A percentile compares a stretch with the other conserved stretches of the same genome.
phyloP scores from a whole-genome alignment of 345 rosid genomes.

The Heritiera fomes region DNA sequence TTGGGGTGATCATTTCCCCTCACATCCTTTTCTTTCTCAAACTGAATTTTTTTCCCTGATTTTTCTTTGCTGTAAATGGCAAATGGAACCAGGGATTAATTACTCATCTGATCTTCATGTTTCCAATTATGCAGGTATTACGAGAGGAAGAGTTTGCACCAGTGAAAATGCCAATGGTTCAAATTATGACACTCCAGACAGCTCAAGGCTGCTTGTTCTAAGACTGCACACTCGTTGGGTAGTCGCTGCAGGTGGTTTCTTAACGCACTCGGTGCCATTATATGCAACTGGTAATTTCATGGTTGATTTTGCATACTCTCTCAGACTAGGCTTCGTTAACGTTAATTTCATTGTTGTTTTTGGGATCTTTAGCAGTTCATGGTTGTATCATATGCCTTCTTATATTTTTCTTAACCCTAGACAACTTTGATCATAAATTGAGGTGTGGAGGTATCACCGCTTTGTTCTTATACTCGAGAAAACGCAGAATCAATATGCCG shows the following conservation, averaged over 20 bases:
- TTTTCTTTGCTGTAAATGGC: neutral
- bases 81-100: neutral
- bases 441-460: slow-evolving; percentile 89
- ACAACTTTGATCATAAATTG: slow-evolving; percentile 14
- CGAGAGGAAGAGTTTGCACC: slow-evolving; percentile 98
- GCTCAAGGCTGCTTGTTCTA: slow-evolving; percentile 80
- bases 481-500: slow-evolving; percentile 92
- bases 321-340: neutral
- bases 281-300: slow-evolving; percentile 84
- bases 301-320: neutral
- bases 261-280: slow-evolving; percentile 53
- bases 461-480: slow-evolving; percentile 61
- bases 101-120: neutral
- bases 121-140: slow-evolving; percentile 46
- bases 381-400: neutral
- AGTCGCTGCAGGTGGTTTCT: slow-evolving; percentile 92
- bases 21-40: neutral
- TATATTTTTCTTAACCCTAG: neutral
- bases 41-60: neutral
- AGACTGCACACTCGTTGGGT: slow-evolving; percentile 93
- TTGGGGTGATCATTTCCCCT: slow-evolving; percentile 60
- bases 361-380: neutral
- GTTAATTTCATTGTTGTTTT: neutral
- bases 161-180: slow-evolving; percentile 92
- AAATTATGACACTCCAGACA: slow-evolving; percentile 92